phyloP scores from a whole-genome alignment of 139 green algal genomes.

The Coelastrella sp. region DNA sequence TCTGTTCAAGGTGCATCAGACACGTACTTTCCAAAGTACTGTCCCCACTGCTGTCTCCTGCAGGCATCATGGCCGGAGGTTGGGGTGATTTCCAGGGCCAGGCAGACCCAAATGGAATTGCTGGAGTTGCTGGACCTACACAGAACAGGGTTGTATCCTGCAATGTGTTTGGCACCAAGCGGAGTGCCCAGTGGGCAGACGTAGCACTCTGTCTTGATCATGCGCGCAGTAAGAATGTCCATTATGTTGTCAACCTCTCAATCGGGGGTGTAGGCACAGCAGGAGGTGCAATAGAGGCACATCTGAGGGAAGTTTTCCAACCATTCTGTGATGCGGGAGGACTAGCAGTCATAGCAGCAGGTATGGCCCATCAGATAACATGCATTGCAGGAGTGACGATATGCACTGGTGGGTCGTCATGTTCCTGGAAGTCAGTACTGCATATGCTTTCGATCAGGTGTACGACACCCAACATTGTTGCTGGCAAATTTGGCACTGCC shows the following conservation, averaged over 20 bases:
- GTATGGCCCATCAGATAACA: neutral
- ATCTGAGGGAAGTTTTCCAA: neutral
- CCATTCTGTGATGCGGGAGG: neutral
- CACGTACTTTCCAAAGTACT: neutral
- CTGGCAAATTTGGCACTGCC: no score
- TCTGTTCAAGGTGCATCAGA: neutral
- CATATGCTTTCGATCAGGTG: no score
- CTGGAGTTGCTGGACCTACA: neutral
- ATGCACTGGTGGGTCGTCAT: no score
- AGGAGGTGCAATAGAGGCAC: neutral
- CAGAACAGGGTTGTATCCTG: neutral
- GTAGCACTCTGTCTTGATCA: neutral
- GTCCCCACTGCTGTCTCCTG: neutral
- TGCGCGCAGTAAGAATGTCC: neutral
- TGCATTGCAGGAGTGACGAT: no score
- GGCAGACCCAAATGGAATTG: neutral
- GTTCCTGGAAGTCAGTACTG: no score
- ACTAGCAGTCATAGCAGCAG: neutral
- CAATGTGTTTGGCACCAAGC: neutral
- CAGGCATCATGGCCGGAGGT: neutral
- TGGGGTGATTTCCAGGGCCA: neutral
- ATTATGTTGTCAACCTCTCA: slow-evolving; percentile 1
- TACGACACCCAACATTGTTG: no score
- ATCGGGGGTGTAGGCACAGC: neutral
- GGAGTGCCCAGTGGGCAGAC: neutral